Conservation (phyloP, 441 rosid genomes). For the Dalechampia spathulata region DNA sequence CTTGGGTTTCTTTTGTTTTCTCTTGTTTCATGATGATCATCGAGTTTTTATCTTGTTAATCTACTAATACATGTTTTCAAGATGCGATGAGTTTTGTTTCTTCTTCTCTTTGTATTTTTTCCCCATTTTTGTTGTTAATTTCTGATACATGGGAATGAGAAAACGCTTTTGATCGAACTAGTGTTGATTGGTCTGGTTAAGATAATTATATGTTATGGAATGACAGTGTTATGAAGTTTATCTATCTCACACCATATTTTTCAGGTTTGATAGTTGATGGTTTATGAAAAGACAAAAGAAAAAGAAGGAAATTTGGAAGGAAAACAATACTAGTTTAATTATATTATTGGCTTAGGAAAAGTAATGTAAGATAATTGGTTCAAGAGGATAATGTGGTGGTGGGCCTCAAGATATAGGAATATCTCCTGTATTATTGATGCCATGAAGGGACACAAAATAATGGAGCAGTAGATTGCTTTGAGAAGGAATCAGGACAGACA, state of each 20-base stretch:
- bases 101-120: too few relatives aligned
- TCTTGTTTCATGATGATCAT: not conserved
- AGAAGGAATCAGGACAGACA: conserved; percentile 14
- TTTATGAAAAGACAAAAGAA: conserved; percentile 4
- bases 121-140: too few relatives aligned
- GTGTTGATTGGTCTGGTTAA: not conserved
- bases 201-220: not conserved
- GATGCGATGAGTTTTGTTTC: too few relatives aligned
- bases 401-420: conserved; percentile 13
- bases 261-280: not conserved
- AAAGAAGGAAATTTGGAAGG: not conserved
- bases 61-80: too few relatives aligned
- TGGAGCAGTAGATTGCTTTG: conserved; percentile 8
- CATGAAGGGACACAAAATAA: conserved; percentile 7
- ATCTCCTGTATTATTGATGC: conserved; percentile 12
- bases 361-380: not conserved
- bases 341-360: conserved; percentile 16
- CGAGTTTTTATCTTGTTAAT: too few relatives aligned
- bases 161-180: not conserved
- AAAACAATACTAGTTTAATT: not conserved
- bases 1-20: not conserved
- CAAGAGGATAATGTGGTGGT: conserved; percentile 12
- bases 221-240: not conserved
- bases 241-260: not conserved
- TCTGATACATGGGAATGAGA: too few relatives aligned